Conservation (phyloP, 257 asterid species). For the Salvia hispanica region DNA sequence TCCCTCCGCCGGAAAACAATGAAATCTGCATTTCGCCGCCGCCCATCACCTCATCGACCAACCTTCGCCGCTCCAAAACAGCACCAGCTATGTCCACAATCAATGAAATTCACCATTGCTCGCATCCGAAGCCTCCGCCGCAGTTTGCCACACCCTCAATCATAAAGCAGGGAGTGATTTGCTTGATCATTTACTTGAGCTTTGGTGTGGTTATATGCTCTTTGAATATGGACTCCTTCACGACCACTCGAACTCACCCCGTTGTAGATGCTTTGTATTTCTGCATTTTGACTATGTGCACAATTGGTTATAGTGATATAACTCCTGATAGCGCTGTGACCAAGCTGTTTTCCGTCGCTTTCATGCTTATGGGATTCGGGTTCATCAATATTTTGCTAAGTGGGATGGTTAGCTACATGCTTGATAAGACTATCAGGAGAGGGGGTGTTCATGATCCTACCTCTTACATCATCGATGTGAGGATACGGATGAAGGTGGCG, state of each 20-base stretch:
- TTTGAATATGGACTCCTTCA: constrained; percentile 57
- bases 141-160: constrained; percentile 47
- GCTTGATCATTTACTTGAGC: constrained; percentile 66
- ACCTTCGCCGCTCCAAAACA: constrained; percentile 78
- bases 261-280: constrained; percentile 93
- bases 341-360: constrained; percentile 73
- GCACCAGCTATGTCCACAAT: constrained; percentile 91
- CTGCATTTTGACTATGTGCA: constrained; percentile 96
- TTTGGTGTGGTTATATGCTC: constrained; percentile 81
- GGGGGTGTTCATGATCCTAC: constrained; percentile 55
- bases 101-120: constrained; percentile 47
- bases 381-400: constrained; percentile 76
- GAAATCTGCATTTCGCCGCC: constrained; percentile 66
- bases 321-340: constrained; percentile 70
- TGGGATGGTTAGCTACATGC: constrained; percentile 92
- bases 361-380: constrained; percentile 92
- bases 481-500: constrained; percentile 89
- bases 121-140: constrained; percentile 53
- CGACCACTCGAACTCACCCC: constrained; percentile 69
- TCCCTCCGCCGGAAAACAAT: constrained; percentile 64
- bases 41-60: constrained; percentile 64
- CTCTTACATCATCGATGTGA: constrained; percentile 75
- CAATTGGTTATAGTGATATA: constrained; percentile 96
- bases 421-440: constrained; percentile 72
- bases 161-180: constrained; percentile 64